These are phyloP conservation scores for Neurospora sp. DNA, from an alignment of 495 filamentous ascomycete species.

Conservation along the genomic window DNA sequence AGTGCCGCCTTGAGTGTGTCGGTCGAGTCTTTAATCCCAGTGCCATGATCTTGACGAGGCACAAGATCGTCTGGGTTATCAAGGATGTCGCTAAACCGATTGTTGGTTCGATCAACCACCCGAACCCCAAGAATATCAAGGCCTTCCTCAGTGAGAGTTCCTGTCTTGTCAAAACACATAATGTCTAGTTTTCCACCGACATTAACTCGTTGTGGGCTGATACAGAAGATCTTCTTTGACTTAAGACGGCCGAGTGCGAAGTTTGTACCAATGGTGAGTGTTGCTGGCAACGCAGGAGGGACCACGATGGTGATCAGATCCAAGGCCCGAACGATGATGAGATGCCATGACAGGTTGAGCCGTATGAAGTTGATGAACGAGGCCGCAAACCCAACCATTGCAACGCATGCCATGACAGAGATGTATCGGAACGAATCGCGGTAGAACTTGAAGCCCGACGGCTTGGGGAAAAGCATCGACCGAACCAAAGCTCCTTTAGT, in stretches of 20 bases:
- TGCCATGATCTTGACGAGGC: constrained; percentile 41
- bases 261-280: constrained; percentile 90
- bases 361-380: constrained; percentile 90
- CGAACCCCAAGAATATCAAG: constrained; percentile 87
- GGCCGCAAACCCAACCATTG: constrained; percentile 74
- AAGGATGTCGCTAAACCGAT: constrained; percentile 41
- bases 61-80: constrained; percentile 42
- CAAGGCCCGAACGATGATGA: constrained; percentile 84
- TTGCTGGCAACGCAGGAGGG: constrained; percentile 92
- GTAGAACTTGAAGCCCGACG: constrained; percentile 97
- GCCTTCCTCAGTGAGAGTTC: constrained; percentile 94
- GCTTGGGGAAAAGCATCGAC: constrained; percentile 98
- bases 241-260: constrained; percentile 85
- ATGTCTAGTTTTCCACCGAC: constrained; percentile 93
- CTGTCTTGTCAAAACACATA: constrained; percentile 98
- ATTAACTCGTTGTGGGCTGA: constrained; percentile 92
- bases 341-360: constrained; percentile 69
- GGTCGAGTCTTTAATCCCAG: constrained; percentile 47
- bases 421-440: constrained; percentile 97
- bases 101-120: constrained; percentile 54
- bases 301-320: constrained; percentile 98
- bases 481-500: constrained; percentile 94
- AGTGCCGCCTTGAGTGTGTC: constrained; percentile 60
- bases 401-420: constrained; percentile 90
- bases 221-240: constrained; percentile 87